phyloP scores from a whole-genome alignment of 805 yeast species.

The Nematodospora valgi region DNA sequence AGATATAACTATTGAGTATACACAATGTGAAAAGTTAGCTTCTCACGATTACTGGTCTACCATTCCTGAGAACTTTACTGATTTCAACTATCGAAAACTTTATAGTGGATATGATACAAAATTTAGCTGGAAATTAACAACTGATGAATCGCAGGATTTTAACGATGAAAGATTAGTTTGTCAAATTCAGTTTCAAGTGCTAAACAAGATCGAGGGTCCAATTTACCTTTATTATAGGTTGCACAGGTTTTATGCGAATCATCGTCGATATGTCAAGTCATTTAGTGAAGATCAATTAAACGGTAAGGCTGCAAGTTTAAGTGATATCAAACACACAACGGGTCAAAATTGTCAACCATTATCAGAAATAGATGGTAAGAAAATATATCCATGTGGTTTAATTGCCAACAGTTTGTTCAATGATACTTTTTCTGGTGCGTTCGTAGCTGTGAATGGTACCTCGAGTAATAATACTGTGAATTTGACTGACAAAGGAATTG shows the following conservation, averaged over 20 bases:
- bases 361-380: slow-evolving; percentile 42
- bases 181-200: slow-evolving; percentile 36
- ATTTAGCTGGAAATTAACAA: slow-evolving; percentile 36
- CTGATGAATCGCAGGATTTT: slow-evolving; percentile 41
- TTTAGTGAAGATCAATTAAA: slow-evolving; percentile 41
- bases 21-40: slow-evolving; percentile 38
- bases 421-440: slow-evolving; percentile 51
- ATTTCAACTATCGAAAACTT: slow-evolving; percentile 32
- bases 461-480: slow-evolving; percentile 18
- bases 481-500: slow-evolving; percentile 38
- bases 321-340: slow-evolving; percentile 34
- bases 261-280: slow-evolving; percentile 42
- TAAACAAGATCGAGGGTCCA: slow-evolving; percentile 34
- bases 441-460: slow-evolving; percentile 37
- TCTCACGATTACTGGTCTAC: slow-evolving; percentile 28
- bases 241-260: slow-evolving; percentile 41
- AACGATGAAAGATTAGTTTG: slow-evolving; percentile 50
- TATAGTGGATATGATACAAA: slow-evolving; percentile 12
- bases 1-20: slow-evolving; percentile 40
- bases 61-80: slow-evolving; percentile 36
- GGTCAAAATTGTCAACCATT: slow-evolving; percentile 46
- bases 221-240: slow-evolving; percentile 40
- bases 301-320: slow-evolving; percentile 35
- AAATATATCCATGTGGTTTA: slow-evolving; percentile 76
- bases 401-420: slow-evolving; percentile 80